Conservation (phyloP, 768 basidiomycete genomes). For the Suillus cothurnatus region DNA sequence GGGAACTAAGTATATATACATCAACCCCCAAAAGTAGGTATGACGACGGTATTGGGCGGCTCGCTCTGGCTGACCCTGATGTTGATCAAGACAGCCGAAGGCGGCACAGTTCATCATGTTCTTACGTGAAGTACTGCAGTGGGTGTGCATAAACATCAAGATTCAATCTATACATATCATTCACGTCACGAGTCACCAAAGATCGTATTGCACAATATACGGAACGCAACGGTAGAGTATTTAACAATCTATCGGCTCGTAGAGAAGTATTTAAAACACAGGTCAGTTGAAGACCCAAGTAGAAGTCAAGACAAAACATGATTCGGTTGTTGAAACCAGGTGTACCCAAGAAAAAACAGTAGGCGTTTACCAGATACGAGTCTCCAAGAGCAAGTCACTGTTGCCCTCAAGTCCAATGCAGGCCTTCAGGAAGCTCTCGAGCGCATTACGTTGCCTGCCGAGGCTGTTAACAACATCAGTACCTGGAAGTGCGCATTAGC, state of each 20-base stretch:
- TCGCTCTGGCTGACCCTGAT: too few relatives aligned
- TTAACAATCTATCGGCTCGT: not conserved
- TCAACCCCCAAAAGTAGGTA: too few relatives aligned
- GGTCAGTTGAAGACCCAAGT: conserved; percentile 2
- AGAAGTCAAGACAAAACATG: not conserved
- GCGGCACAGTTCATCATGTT: too few relatives aligned
- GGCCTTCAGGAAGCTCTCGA: conserved; percentile 93
- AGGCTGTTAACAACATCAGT: conserved; percentile 95
- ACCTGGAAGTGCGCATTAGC: conserved; percentile 38
- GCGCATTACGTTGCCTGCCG: conserved; percentile 91
- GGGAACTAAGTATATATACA: too few relatives aligned
- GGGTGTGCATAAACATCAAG: too few relatives aligned
- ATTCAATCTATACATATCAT: not conserved
- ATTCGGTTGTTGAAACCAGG: conserved; percentile 6
- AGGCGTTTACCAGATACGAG: conserved; percentile 77
- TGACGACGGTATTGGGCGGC: too few relatives aligned
- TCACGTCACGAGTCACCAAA: not conserved
- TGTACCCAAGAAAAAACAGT: not conserved
- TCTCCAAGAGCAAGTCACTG: conserved; percentile 84
- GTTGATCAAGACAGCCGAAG: too few relatives aligned
- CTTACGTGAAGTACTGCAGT: too few relatives aligned
- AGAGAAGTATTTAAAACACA: not conserved
- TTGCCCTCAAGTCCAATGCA: conserved; percentile 86
- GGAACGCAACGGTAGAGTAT: not conserved
- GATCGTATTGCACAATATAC: not conserved